Base-by-base conservation (phyloP, 257 asterid genomes). In the Echium plantagineum region DNA sequence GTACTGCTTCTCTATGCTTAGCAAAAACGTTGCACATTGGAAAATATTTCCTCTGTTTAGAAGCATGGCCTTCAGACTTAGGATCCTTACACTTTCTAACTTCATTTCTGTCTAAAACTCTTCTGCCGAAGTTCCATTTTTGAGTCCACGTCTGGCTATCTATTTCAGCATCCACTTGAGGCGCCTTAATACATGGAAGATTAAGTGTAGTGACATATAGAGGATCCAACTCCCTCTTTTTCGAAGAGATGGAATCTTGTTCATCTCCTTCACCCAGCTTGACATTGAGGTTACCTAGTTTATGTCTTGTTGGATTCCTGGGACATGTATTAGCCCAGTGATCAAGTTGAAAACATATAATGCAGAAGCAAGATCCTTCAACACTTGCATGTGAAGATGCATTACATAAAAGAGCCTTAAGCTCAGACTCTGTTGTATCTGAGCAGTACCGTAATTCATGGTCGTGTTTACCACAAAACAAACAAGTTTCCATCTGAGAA, bases 311-410 rank as follows among this genome's bases (percentile, higher is more conserved):
- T 52, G 72, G 63, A 49, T 62, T 69, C 56, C 57, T 60, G 38
- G 91, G 91, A 52, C 96, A 87, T 2, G 77, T 68, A 66, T 68
- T 59, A 17, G 94, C 91, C 94, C 87, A 82, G 60, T 87, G 96
- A 74, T 74, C 81, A 38, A 74, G 63, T 64, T 73, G 80, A 67
- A 79, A 81, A 74, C 96, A 87, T 75, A 76, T 69, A 65, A 82
- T 74, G 82, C 94, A 84, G 26, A 83, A 59, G 17, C 68, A 60
- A 66, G 73, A 74, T 48, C 63, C 80, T 47, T 74, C 78, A 19
- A 73, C 64, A 66, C 70, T 69, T 26, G 58, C 72, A 53, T 72
- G 66, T 12, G 82, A 70, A 42, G 76, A 49, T 17, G 71, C 57
- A 55, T 80, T 79, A 28, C 58, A 65, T 17, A 68, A 35, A 58